Evolutionary conservation across 2,329 filamentous ascomycete species (phyloP).

Genomic region (Trichoderma semiorbis): DNA sequence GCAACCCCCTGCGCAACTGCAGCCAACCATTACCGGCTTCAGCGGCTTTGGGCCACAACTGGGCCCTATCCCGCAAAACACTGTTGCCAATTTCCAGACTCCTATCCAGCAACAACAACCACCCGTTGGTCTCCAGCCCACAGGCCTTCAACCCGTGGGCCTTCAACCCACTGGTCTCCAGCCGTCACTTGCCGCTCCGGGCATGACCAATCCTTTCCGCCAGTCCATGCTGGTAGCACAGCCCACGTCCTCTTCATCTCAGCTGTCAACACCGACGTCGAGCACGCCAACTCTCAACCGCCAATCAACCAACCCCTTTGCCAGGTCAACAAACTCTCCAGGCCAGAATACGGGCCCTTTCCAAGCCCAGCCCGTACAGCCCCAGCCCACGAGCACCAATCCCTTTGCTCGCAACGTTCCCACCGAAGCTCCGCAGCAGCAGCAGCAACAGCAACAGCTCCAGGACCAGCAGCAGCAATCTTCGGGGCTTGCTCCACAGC

Average conservation of each 20-base stretch:
- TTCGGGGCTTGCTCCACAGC: constrained; percentile 62
- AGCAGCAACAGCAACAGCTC: constrained; percentile 16
- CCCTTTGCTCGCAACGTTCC: constrained; percentile 51
- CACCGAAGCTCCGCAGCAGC: not conserved
- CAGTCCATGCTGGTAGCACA: constrained; percentile 75
- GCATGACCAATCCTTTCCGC: constrained; percentile 85
- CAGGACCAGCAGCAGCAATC: constrained; percentile 44
- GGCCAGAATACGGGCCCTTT: constrained; percentile 25
- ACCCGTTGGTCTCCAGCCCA: constrained; percentile 39
- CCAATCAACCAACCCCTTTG: constrained; percentile 84
- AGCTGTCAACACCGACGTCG: constrained; percentile 42
- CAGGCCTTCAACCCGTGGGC: constrained; percentile 36
- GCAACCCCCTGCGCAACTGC: constrained; percentile 42
- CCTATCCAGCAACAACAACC: constrained; percentile 10
- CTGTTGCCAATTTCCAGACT: constrained; percentile 48
- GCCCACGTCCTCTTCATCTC: constrained; percentile 38
- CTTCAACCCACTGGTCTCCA: constrained; percentile 37
- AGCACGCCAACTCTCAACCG: constrained; percentile 45
- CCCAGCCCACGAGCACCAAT: constrained; percentile 54
- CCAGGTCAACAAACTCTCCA: constrained; percentile 51
- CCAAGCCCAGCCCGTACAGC: constrained; percentile 23
- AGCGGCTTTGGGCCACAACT: constrained; percentile 74
- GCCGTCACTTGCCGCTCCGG: constrained; percentile 45
- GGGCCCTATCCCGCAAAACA: constrained; percentile 56
- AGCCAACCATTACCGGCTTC: constrained; percentile 64